Evolutionary conservation across 2,329 filamentous ascomycete genomes (phyloP), one percentile per base, ranked within the genome.

Genomic region (Chaetomium sp.): DNA sequence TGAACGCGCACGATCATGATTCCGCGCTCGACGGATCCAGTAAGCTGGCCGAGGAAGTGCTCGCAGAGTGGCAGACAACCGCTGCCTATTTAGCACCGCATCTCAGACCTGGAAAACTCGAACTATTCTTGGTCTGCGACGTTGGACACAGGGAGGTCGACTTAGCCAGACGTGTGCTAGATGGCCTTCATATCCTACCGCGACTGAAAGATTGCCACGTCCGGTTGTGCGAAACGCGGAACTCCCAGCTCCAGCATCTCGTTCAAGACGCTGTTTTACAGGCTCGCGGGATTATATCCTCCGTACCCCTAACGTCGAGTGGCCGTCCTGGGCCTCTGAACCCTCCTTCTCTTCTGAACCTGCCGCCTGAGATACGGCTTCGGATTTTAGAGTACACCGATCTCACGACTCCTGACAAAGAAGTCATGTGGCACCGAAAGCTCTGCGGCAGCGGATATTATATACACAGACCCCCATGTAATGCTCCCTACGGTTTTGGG

Each of bases 361-460:
- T 73, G 10, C 71, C 71, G 3, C 19, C 23, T 12, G 70, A 72
- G 53, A 21, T 72, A 27, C 67, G 69, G 21, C 62, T 62, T 29
- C 56, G 66, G 1, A 69, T 72, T 7, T 64, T 72, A 3, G 45
- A 59, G 49, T 70, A 72, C 33, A 73, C 71, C 16, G 70, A 72
- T 29, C 66, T 73, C 1, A 63, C 71, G 21, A 66, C 69, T 1
- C 72, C 71, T 0, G 55, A 33, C 10, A 67, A 59, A 10, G 58
- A 71, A 21, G 67, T 51, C 64, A 6, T 73, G 72, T 71, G 29
- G 31, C 45, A 56, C 54, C 19, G 45, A 9, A 21, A 31, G 4
- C 3, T 10, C 6, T 1, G 3, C 23, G 29, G 3, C 19, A 33
- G 27, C 7, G 60, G 60, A 4, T 51, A 53, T 21, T 23, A 10